These are phyloP conservation scores for Aspergillus sp. DNA, from an alignment of 2,329 filamentous ascomycete genomes.

Conservation along the genomic window DNA sequence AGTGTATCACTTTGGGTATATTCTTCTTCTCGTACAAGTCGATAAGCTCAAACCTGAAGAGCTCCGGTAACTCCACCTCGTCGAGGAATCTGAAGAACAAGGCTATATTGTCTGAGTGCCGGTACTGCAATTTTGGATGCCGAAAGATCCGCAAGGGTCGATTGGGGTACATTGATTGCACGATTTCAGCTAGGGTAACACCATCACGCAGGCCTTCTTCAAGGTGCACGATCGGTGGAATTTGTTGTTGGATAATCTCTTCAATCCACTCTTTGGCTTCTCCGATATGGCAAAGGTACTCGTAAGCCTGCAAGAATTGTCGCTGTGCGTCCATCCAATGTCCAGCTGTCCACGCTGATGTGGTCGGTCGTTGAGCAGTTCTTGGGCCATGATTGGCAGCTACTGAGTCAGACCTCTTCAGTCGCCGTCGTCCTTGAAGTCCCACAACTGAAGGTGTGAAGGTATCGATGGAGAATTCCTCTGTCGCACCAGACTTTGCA, in stretches of 20 bases:
- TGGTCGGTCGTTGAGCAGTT: conserved; percentile 51
- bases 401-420: conserved; percentile 68
- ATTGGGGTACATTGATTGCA: conserved; percentile 81
- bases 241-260: conserved; percentile 76
- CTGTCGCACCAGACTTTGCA: conserved; percentile 70
- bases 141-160: conserved; percentile 79
- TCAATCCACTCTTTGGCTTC: conserved; percentile 99
- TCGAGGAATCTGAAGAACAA: conserved; percentile 93
- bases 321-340: conserved; percentile 99
- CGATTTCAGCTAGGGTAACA: conserved; percentile 90
- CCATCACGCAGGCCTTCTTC: conserved; percentile 92
- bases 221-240: conserved; percentile 89
- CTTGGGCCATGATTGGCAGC: conserved; percentile 48
- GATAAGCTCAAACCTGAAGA: conserved; percentile 95
- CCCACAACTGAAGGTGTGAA: conserved; percentile 84
- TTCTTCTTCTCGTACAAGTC: conserved; percentile 99
- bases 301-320: conserved; percentile 94
- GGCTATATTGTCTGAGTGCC: conserved; percentile 97
- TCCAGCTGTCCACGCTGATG: conserved; percentile 73
- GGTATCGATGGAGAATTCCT: conserved; percentile 77
- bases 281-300: conserved; percentile 97
- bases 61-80: conserved; percentile 86
- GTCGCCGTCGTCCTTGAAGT: conserved; percentile 74
- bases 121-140: conserved; percentile 80
- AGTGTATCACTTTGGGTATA: conserved; percentile 98